Percentiles rank a stretch among this genome's conserved stretches.
Evolutionary conservation across 345 rosid genomes (phyloP).

Genomic region (Psidium friedrichsthalianum): DNA sequence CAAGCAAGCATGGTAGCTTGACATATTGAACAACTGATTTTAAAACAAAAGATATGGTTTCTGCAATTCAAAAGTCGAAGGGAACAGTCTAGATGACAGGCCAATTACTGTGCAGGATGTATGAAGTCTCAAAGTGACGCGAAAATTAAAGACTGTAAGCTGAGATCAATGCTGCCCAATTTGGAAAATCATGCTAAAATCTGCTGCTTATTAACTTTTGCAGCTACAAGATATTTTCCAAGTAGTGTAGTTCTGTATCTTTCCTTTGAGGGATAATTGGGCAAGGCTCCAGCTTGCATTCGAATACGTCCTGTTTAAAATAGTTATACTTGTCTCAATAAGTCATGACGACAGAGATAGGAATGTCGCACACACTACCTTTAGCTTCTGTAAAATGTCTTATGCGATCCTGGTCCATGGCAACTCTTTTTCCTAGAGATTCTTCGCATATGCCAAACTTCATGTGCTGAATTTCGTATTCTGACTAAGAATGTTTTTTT

Average conservation of each 20-base stretch:
- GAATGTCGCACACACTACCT: not conserved
- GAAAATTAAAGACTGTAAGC: not conserved
- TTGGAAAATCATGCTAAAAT: not conserved
- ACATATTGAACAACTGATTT: not conserved
- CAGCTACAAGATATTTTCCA: constrained; percentile 32
- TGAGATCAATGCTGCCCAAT: not conserved
- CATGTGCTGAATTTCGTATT: not conserved
- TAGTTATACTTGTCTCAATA: not conserved
- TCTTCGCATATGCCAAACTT: not conserved
- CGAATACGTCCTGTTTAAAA: not conserved
- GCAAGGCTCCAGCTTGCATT: not conserved
- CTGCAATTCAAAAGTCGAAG: not conserved
- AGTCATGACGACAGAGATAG: not conserved
- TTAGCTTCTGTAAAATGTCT: not conserved
- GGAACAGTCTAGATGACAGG: not conserved
- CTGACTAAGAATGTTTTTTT: constrained; percentile 1
- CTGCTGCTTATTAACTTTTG: not conserved
- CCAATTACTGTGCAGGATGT: not conserved
- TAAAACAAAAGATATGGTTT: not conserved
- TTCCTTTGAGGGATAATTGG: not conserved
- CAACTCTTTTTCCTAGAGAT: not conserved
- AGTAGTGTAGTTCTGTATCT: not conserved
- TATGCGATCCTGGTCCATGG: not conserved
- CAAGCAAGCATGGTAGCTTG: not conserved
- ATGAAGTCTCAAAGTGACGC: not conserved